A percentile compares a stretch with the other conserved stretches of the same genome.
phyloP scores from a whole-genome alignment of 768 basidiomycete genomes.

The Tulasnella sp. region DNA sequence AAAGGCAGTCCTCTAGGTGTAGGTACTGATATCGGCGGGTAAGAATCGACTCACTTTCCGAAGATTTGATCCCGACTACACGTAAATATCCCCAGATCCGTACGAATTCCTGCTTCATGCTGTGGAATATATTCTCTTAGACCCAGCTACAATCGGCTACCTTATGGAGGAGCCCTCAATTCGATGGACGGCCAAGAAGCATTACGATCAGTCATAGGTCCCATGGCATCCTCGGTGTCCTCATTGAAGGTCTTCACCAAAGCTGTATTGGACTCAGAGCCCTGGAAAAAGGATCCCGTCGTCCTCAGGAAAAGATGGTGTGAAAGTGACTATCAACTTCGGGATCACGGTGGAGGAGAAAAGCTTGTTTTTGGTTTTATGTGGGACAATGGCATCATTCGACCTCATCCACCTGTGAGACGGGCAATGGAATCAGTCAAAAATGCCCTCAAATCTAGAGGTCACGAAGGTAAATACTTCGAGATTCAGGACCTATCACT shows the following conservation, averaged over 20 bases:
- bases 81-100: slow-evolving; percentile 33
- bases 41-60: too few relatives aligned
- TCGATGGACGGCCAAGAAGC: slow-evolving; percentile 60
- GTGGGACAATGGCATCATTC: slow-evolving; percentile 49
- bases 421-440: slow-evolving; percentile 47
- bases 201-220: slow-evolving; percentile 59
- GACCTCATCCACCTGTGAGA: slow-evolving; percentile 50
- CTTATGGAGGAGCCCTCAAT: slow-evolving; percentile 54
- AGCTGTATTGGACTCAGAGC: slow-evolving; percentile 42
- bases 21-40: slow-evolving; percentile 76
- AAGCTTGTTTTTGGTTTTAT: slow-evolving; percentile 45
- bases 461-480: slow-evolving; percentile 58
- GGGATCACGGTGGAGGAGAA: slow-evolving; percentile 29
- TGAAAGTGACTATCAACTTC: slow-evolving; percentile 44
- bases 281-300: slow-evolving; percentile 57
- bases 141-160: slow-evolving; percentile 55
- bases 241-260: slow-evolving; percentile 57
- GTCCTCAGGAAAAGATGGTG: slow-evolving; percentile 47
- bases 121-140: slow-evolving; percentile 59
- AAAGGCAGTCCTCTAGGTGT: slow-evolving; percentile 43
- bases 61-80: background rate
- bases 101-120: slow-evolving; percentile 56
- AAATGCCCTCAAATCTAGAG: slow-evolving; percentile 42
- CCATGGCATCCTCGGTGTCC: slow-evolving; percentile 43
- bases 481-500: too few relatives aligned